Evolutionary conservation across 2,329 filamentous ascomycete species (phyloP), one percentile per base, ranked within the genome.

Genomic region (Venturia nashicola): DNA sequence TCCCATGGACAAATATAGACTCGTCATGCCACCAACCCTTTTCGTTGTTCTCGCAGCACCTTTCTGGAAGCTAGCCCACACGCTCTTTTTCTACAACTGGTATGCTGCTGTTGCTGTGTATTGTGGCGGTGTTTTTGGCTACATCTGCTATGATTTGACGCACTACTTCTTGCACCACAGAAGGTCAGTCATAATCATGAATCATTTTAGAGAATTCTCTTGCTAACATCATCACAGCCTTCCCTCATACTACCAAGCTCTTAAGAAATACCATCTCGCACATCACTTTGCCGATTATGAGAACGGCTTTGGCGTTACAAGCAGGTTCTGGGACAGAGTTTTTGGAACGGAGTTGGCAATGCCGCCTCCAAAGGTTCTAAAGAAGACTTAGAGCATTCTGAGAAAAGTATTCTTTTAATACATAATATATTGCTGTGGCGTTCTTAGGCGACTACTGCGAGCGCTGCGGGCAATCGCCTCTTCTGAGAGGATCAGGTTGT

Each of bases 271-370:
- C 73, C 94, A 99, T 73, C 86, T 99, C 39, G 86, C 91, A 74
- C 94, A 99, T 74, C 94, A 99, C 78, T 99, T 97, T 76, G 90
- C 94, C 66, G 94, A 99, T 75, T 99, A 95, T 74, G 89, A 99
- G 76, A 93, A 96, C 68, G 94, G 94, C 62, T 99, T 97, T 70
- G 94, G 94, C 64, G 93, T 99, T 61, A 97, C 93, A 40, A 97
- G 89, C 80, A 86, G 87, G 68, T 96, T 99, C 81, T 99, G 94
- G 94, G 94, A 99, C 75, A 79, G 78, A 61, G 78, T 99, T 7
- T 99, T 99, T 73, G 91, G 91, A 68, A 99, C 94, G 1, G 88
- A 96, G 77, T 80, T 99, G 62, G 76, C 81, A 63, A 78, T 78
- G 69, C 72, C 71, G 60, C 69, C 76, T n/a, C 72, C 64, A 4